Percentiles rank a stretch among this genome's conserved stretches.
These are phyloP conservation scores for Oryza brachyantha DNA, from an alignment of 176 grass and related monocot genomes.

Conservation along the genomic window DNA sequence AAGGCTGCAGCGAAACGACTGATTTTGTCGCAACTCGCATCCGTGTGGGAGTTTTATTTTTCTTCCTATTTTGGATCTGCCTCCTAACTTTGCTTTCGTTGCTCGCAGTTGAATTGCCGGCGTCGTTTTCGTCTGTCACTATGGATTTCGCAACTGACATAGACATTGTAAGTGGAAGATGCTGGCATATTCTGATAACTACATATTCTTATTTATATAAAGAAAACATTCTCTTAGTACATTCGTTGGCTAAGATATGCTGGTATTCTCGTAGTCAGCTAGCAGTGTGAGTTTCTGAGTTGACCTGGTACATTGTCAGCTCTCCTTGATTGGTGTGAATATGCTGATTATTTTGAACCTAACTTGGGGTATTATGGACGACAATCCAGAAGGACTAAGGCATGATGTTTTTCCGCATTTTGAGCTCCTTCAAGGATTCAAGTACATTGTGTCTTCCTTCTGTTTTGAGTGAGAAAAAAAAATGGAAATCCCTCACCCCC, in stretches of 20 bases:
- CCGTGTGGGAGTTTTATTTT: background rate
- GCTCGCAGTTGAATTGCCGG: conserved; percentile 63
- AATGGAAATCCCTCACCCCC: background rate
- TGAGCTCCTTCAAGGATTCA: background rate
- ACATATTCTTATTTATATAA: background rate
- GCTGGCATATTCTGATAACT: conserved; percentile 1
- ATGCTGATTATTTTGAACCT: background rate
- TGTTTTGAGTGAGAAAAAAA: background rate
- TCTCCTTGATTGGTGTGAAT: background rate
- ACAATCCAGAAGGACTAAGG: background rate
- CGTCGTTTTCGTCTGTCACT: conserved; percentile 75
- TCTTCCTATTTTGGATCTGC: background rate
- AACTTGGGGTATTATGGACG: background rate
- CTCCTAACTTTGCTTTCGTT: conserved; percentile 17
- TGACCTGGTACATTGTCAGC: background rate
- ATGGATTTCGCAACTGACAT: conserved; percentile 62
- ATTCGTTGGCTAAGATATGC: conserved; percentile 13
- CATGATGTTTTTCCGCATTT: background rate
- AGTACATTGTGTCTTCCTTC: background rate
- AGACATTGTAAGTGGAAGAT: conserved; percentile 65
- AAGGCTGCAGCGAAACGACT: background rate
- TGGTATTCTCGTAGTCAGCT: conserved; percentile 23
- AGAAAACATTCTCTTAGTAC: background rate
- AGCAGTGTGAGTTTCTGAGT: background rate
- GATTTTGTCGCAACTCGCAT: conserved; percentile 17